Percentiles rank a stretch among this genome's conserved stretches.
These are phyloP conservation scores for Aspergillus novoparasiticus DNA, from an alignment of 2,329 filamentous ascomycete species.

Conservation along the genomic window DNA sequence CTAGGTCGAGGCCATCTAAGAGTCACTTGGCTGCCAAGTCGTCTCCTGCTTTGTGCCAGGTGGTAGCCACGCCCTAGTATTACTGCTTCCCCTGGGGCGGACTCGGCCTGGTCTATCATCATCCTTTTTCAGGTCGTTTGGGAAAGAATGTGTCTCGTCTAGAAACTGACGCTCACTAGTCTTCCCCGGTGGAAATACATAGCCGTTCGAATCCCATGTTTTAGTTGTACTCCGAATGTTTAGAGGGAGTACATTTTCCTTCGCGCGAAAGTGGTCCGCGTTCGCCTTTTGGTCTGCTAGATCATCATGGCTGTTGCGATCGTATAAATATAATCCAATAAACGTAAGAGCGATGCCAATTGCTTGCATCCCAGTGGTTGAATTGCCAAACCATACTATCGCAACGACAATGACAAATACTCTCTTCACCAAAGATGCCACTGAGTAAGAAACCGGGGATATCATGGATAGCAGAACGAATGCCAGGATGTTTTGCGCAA, in stretches of 20 bases:
- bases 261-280: slow-evolving; percentile 63
- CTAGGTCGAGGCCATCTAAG: slow-evolving; percentile 27
- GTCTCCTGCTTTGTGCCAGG: slow-evolving; percentile 84
- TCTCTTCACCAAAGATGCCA: slow-evolving; percentile 92
- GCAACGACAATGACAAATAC: slow-evolving; percentile 96
- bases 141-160: slow-evolving; percentile 21
- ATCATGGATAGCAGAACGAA: slow-evolving; percentile 92
- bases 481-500: slow-evolving; percentile 92
- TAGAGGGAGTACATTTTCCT: slow-evolving; percentile 69
- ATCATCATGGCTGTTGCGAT: slow-evolving; percentile 84
- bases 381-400: slow-evolving; percentile 93
- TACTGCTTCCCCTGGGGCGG: slow-evolving; percentile 43
- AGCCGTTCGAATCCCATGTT: slow-evolving; percentile 41
- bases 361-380: slow-evolving; percentile 80
- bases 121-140: slow-evolving; percentile 43
- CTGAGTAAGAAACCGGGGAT: slow-evolving; percentile 94
- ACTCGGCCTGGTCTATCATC: slow-evolving; percentile 49
- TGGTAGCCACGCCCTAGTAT: slow-evolving; percentile 62
- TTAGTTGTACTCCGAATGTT: slow-evolving; percentile 41
- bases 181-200: slow-evolving; percentile 35
- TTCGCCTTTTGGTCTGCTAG: slow-evolving; percentile 81
- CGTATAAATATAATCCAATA: slow-evolving; percentile 90
- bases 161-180: slow-evolving; percentile 22
- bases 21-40: slow-evolving; percentile 68
- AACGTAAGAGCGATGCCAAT: slow-evolving; percentile 88